A percentile compares a stretch with the other conserved stretches of the same genome.
phyloP scores from a whole-genome alignment of 164 flowering plant species.

The Macadamia integrifolia region DNA sequence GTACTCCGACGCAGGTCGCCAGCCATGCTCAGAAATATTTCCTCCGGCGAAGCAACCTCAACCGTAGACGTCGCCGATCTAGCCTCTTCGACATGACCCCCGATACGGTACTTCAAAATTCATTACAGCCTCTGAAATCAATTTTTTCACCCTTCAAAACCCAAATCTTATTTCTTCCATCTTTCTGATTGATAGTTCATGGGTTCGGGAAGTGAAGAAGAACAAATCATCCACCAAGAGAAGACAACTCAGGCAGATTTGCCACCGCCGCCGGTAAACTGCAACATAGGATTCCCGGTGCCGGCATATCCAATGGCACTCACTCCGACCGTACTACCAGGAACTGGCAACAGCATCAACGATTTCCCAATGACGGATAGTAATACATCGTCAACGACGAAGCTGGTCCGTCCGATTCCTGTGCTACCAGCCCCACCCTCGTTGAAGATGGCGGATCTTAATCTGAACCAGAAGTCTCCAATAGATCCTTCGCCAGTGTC shows the following conservation, averaged over 20 bases:
- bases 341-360: constrained; percentile 5
- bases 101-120: constrained; percentile 31
- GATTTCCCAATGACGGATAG: constrained; percentile 11
- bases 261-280: constrained; percentile 6
- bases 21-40: constrained; percentile 96
- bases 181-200: background rate
- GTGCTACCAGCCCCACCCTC: constrained; percentile 19
- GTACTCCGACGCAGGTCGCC: constrained; percentile 94
- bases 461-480: constrained; percentile 15
- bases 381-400: constrained; percentile 14
- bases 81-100: constrained; percentile 92
- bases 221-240: constrained; percentile 11
- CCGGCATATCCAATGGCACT: constrained; percentile 21
- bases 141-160: no score
- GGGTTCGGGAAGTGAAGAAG: constrained; percentile 29
- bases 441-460: constrained; percentile 18
- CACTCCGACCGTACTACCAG: constrained; percentile 20
- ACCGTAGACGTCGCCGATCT: constrained; percentile 71
- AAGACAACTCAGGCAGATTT: background rate
- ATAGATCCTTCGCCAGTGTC: constrained; percentile 9
- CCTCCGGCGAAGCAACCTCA: constrained; percentile 61
- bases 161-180: no score
- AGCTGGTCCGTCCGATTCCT: constrained; percentile 24
- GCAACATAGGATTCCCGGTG: constrained; percentile 16
- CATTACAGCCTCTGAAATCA: background rate